Conservation (phyloP, 1,139 yeast species). For the Scheffersomyces segobiensis region DNA sequence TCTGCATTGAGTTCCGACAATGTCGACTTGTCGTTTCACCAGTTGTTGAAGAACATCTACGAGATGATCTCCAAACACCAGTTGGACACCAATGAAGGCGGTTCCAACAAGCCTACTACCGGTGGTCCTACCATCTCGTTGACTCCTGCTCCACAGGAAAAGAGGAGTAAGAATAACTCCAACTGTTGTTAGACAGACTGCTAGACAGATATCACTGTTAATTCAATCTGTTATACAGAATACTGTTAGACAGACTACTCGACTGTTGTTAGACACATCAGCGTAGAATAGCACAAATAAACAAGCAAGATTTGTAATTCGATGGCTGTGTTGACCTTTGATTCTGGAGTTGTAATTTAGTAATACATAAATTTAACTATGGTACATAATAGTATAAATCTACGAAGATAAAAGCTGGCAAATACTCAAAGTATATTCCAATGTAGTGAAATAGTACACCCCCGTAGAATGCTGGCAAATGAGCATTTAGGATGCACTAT, state of each 20-base stretch:
- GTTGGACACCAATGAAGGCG: conserved; percentile 68
- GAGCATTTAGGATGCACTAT: not conserved
- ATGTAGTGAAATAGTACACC: not conserved
- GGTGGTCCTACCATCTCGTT: conserved; percentile 89
- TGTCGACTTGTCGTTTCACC: conserved; percentile 93
- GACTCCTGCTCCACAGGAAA: conserved; percentile 90
- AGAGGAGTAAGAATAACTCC: conserved; percentile 58
- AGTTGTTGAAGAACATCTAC: conserved; percentile 86
- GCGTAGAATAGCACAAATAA: not conserved
- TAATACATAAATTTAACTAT: not conserved
- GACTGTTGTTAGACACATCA: not conserved
- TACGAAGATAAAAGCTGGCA: not conserved
- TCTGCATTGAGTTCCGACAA: conserved; percentile 93
- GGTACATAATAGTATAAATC: not conserved
- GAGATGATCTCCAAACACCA: conserved; percentile 89
- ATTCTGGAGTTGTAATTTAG: not conserved
- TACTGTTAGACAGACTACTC: not conserved
- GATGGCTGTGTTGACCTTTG: not conserved
- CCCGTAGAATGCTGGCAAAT: not conserved
- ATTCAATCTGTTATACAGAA: not conserved
- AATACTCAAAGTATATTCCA: not conserved
- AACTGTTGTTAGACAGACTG: conserved; percentile 56
- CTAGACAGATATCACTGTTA: not conserved
- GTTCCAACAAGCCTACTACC: conserved; percentile 48
- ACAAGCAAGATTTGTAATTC: not conserved